Conservation (phyloP, 345 rosid species). For the Populus deltoides region DNA sequence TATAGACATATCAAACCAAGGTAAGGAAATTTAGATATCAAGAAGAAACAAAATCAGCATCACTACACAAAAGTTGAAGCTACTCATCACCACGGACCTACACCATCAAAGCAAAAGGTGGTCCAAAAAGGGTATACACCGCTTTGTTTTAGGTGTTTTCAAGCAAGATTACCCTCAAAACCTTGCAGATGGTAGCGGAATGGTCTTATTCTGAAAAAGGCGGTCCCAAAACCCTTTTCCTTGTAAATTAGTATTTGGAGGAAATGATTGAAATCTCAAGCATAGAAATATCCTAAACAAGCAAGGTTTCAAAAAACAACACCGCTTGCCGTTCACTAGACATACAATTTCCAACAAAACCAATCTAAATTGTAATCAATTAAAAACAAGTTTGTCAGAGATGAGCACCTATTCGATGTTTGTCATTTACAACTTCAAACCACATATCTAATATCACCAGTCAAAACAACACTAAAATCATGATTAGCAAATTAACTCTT, state of each 20-base stretch:
- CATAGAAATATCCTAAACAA: constrained; percentile 6
- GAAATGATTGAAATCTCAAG: constrained; percentile 5
- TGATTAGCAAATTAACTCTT: background rate
- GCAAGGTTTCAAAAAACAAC: constrained; percentile 3
- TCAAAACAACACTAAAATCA: background rate
- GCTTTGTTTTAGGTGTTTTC: background rate
- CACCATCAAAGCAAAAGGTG: constrained; percentile 15
- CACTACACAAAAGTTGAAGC: constrained; percentile 1
- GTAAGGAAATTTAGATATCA: background rate
- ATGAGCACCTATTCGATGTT: background rate
- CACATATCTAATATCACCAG: background rate
- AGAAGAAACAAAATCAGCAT: background rate
- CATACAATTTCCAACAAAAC: background rate
- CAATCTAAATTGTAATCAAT: background rate
- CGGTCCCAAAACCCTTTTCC: constrained; percentile 2
- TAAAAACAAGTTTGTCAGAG: background rate
- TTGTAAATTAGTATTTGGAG: background rate
- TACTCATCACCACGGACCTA: constrained; percentile 4
- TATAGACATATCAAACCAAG: background rate
- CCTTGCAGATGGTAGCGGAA: constrained; percentile 6
- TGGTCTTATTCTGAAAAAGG: constrained; percentile 2
- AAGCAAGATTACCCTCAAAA: constrained; percentile 3
- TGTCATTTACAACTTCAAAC: background rate
- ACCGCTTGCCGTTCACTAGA: background rate
- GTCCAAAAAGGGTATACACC: constrained; percentile 13